Conservation (phyloP, 1,139 yeast species). For the Blastobotrys malaysiensis region DNA sequence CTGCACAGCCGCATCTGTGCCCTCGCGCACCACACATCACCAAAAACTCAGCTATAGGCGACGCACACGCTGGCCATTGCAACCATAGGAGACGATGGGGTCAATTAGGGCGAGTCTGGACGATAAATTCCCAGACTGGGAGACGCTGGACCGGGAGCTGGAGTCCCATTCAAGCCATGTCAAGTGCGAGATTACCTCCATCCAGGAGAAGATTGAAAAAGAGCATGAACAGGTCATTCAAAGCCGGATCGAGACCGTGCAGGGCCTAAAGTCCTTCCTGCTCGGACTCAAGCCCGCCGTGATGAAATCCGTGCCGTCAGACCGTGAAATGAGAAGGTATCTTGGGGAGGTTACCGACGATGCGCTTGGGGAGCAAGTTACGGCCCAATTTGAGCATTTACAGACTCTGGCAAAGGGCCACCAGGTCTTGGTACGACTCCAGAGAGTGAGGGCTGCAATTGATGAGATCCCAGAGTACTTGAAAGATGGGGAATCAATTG, state of each 20-base stretch:
- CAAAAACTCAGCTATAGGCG: background rate
- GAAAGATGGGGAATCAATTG: conserved; percentile 4
- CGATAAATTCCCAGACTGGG: background rate
- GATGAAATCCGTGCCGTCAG: conserved; percentile 12
- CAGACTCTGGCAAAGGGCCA: conserved; percentile 14
- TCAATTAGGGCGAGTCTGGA: background rate
- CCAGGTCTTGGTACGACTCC: conserved; percentile 11
- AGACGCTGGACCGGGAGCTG: background rate
- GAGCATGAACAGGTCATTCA: conserved; percentile 9
- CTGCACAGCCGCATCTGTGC: background rate
- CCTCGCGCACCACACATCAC: background rate
- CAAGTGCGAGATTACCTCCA: background rate
- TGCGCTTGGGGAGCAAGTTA: background rate
- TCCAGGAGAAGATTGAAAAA: conserved; percentile 4
- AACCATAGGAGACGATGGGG: background rate
- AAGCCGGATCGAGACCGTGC: conserved; percentile 11
- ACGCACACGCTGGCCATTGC: background rate
- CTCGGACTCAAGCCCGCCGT: conserved; percentile 6
- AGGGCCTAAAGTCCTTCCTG: conserved; percentile 10
- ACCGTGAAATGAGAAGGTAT: conserved; percentile 7
- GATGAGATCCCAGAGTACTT: conserved; percentile 2
- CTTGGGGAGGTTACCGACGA: conserved; percentile 1
- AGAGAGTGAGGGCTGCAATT: conserved; percentile 2
- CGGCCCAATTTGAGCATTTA: conserved; percentile 8
- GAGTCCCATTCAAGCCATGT: background rate